A percentile compares a stretch with the other conserved stretches of the same genome.
These are phyloP conservation scores for Pisolithus sp. DNA, from an alignment of 768 basidiomycete species.

Conservation along the genomic window DNA sequence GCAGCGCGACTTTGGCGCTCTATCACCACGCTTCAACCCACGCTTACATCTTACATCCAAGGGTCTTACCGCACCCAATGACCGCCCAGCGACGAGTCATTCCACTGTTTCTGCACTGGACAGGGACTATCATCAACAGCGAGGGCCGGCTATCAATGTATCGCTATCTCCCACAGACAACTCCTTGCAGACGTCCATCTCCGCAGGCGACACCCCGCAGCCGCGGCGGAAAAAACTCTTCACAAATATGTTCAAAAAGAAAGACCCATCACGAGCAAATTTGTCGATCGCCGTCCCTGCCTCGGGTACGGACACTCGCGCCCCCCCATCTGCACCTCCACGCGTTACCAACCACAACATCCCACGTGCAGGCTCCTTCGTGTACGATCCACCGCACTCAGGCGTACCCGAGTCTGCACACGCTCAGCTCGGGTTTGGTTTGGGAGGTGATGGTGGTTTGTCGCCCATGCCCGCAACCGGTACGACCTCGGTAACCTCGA, in stretches of 20 bases:
- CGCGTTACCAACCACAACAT: no score
- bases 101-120: neutral
- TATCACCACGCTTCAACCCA: neutral
- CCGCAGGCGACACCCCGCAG: neutral
- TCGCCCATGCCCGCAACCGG: slow-evolving; percentile 6
- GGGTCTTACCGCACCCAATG: neutral
- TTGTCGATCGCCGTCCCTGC: slow-evolving; percentile 20
- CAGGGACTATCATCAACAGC: neutral
- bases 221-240: slow-evolving; percentile 49
- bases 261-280: slow-evolving; percentile 21
- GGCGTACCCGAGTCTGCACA: no score
- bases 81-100: slow-evolving; percentile 3
- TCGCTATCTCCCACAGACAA: slow-evolving; percentile 10
- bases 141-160: slow-evolving; percentile 13
- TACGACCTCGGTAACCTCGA: neutral
- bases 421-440: neutral
- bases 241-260: slow-evolving; percentile 65
- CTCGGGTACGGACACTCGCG: slow-evolving; percentile 17
- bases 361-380: no score
- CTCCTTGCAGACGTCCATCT: slow-evolving; percentile 6
- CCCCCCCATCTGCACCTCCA: neutral
- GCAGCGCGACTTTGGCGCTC: slow-evolving; percentile 15
- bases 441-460: slow-evolving; percentile 8
- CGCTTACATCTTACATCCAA: slow-evolving; percentile 1
- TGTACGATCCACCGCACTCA: no score